phyloP scores from a whole-genome alignment of 1,284 basidiomycete species.

The Malassezia arunalokei region DNA sequence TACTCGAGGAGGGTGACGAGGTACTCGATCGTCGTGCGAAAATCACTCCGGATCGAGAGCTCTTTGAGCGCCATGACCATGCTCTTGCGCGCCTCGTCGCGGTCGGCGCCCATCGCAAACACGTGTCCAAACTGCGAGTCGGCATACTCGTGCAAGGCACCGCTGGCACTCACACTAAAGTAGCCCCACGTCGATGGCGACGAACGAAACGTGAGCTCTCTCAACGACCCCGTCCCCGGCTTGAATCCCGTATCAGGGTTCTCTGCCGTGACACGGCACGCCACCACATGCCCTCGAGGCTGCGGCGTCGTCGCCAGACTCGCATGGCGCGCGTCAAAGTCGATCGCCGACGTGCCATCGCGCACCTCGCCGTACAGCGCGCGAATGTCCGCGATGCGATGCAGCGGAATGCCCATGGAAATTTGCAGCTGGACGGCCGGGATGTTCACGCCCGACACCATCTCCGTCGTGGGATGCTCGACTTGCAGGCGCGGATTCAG shows the following conservation, averaged over 20 bases:
- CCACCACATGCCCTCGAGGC: constrained; percentile 96
- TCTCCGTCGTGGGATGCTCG: constrained; percentile 91
- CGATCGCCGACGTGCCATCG: constrained; percentile 50
- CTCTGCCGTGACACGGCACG: constrained; percentile 97
- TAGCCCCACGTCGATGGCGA: constrained; percentile 81
- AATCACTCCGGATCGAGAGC: constrained; percentile 94
- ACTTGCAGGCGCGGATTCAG: constrained; percentile 99
- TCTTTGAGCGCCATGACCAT: constrained; percentile 99
- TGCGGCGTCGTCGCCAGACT: constrained; percentile 56
- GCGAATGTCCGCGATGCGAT: constrained; percentile 90
- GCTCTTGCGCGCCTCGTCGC: constrained; percentile 88
- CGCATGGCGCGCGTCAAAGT: constrained; percentile 76
- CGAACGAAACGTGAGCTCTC: constrained; percentile 98
- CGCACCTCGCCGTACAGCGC: constrained; percentile 66
- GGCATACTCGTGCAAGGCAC: constrained; percentile 96
- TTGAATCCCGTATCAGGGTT: constrained; percentile 99
- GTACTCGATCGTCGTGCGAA: constrained; percentile 87
- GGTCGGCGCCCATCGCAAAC: constrained; percentile 95
- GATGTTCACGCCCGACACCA: constrained; percentile 96
- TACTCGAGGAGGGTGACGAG: constrained; percentile 94
- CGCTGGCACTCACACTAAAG: constrained; percentile 89
- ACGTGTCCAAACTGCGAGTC: constrained; percentile 75
- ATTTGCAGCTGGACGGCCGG: constrained; percentile 94
- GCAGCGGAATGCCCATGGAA: constrained; percentile 94
- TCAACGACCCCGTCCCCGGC: constrained; percentile 87